A percentile compares a stretch with the other conserved stretches of the same genome.
phyloP scores from a whole-genome alignment of 2,329 filamentous ascomycete genomes.

The Thielaviopsis ethacetica region DNA sequence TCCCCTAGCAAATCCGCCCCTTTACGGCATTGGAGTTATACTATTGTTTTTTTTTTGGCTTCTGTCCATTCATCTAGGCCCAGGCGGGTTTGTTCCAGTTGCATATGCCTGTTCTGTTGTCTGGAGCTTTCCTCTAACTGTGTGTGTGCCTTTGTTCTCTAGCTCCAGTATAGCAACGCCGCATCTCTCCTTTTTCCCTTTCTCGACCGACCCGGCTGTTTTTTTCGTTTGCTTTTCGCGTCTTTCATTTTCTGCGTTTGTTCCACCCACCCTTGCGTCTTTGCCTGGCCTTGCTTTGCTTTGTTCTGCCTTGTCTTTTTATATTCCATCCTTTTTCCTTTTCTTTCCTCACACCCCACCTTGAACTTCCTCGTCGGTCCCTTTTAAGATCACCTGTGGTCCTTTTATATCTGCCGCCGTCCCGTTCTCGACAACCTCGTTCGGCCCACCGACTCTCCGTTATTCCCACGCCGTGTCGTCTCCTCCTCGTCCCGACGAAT shows the following conservation, averaged over 20 bases:
- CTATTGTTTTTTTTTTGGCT: background rate
- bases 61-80: no score
- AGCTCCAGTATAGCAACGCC: slow-evolving; percentile 10
- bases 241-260: slow-evolving; percentile 12
- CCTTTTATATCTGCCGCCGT: background rate
- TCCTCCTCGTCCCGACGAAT: no score
- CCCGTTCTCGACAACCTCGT: background rate
- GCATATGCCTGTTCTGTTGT: background rate
- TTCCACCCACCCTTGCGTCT: background rate
- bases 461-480: no score
- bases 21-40: background rate
- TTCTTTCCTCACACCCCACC: slow-evolving; percentile 10
- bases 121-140: background rate
- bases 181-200: slow-evolving; percentile 15
- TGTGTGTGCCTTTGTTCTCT: background rate
- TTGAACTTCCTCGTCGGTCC: background rate
- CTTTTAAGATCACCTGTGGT: background rate
- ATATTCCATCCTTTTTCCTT: slow-evolving; percentile 6
- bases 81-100: no score
- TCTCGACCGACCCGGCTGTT: background rate
- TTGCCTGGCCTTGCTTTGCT: slow-evolving; percentile 3
- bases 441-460: background rate
- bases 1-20: background rate
- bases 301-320: background rate
- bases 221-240: slow-evolving; percentile 14